Evolutionary conservation across 2,329 filamentous ascomycete species (phyloP).

Genomic region (Myriangium duriaei): DNA sequence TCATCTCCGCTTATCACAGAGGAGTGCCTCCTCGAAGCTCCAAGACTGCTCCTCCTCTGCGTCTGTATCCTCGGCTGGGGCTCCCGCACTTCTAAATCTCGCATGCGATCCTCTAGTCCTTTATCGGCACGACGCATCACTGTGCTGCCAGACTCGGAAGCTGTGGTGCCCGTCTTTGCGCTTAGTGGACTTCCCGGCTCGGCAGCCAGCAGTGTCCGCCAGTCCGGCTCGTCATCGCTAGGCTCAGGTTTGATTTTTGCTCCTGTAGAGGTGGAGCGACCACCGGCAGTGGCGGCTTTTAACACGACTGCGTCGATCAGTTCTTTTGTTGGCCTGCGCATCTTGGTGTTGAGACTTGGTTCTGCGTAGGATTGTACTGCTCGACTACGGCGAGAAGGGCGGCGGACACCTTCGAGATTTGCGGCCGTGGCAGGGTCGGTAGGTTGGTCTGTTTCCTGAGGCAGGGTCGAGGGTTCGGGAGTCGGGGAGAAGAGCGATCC

Average conservation of each 20-base stretch:
- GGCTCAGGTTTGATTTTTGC: slow-evolving; percentile 12
- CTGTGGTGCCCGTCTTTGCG: no score
- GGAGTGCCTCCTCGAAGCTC: not conserved
- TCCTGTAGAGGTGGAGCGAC: slow-evolving; percentile 1
- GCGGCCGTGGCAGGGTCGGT: slow-evolving; percentile 21
- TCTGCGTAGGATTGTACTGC: slow-evolving; percentile 38
- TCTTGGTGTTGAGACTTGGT: slow-evolving; percentile 36
- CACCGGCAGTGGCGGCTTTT: not conserved
- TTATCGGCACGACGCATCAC: no score
- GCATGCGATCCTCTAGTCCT: not conserved
- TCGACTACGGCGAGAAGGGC: slow-evolving; percentile 34
- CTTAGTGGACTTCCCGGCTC: slow-evolving; percentile 14
- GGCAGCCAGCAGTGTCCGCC: slow-evolving; percentile 13
- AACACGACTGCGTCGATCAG: slow-evolving; percentile 31
- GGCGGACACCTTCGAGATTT: slow-evolving; percentile 18
- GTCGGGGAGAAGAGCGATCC: slow-evolving; percentile 30
- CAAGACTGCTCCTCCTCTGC: slow-evolving; percentile 17
- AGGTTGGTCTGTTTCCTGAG: slow-evolving; percentile 27
- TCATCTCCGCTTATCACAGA: not conserved
- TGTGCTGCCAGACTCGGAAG: no score
- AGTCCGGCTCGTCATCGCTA: slow-evolving; percentile 19
- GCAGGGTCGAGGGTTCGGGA: slow-evolving; percentile 31
- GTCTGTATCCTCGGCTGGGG: slow-evolving; percentile 14
- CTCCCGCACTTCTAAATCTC: not conserved
- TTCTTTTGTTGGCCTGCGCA: slow-evolving; percentile 36